Base-by-base conservation (phyloP, 176 grass and related monocot species). In the Zizania latifolia region DNA sequence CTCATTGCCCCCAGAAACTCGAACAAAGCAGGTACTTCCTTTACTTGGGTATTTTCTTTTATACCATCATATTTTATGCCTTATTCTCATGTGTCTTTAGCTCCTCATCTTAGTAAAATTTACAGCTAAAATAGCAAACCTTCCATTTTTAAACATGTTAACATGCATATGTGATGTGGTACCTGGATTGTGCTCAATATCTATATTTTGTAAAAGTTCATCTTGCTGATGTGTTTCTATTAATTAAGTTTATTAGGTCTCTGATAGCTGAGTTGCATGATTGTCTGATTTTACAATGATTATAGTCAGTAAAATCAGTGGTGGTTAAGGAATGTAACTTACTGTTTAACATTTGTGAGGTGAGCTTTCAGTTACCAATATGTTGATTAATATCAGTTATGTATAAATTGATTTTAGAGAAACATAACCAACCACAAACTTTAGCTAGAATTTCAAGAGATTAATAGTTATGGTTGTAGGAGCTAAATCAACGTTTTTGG, bases 1-100 rank as follows among this genome's bases (percentile, higher is more conserved):
- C 68, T 98, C 94, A 71, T 78, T 98, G 84, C 94, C 94, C 50
- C 91, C 94, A 70, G 91, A 89, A 85, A 98, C 94, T 83, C 89
- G 91, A 81, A 98, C 91, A 16, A 98, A 93, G 65, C 94, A 98
- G 90, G 94, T 93, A 87, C 33, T 16, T 41, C 72, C 5, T 69
- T 73, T 55, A 43, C 51, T 41, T 80, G 44, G 54, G 55, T 58
- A 68, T 82, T 35, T 70, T 7, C 55, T 27, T 17, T 70, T 26
- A 41, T 74, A 31, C 37, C 65, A 65, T 35, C 28, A 17, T 48
- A 38, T 22, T 23, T 50, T 46, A 58, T 30, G 16, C 46, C 60
- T 58, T 19, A 65, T 80, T 86, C 26, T 54, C 43, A 40, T 53
- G 44, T 80, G 37, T 71, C 65, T n/a, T 9, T 62, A 50, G n/a